phyloP scores from a whole-genome alignment of 2,329 filamentous ascomycete species.

The Emydomyces testavorans region DNA sequence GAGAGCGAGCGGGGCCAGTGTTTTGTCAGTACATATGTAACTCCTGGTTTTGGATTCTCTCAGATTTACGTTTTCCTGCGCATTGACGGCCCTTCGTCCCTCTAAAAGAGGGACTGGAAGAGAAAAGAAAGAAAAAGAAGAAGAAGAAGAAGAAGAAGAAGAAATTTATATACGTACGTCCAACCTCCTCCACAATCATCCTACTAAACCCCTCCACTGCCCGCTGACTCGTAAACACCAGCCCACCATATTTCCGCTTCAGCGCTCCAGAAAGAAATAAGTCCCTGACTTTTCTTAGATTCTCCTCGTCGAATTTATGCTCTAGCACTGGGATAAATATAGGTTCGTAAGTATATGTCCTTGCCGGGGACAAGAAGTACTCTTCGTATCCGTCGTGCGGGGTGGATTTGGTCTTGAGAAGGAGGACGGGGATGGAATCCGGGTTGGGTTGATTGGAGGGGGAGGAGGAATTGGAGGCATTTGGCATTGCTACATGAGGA shows the following conservation, averaged over 20 bases:
- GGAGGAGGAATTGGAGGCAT: background rate
- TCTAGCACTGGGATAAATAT: conserved; percentile 39
- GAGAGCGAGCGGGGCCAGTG: too few relatives aligned
- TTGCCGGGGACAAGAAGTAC: conserved; percentile 27
- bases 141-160: background rate
- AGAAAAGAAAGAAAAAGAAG: background rate
- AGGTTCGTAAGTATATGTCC: conserved; percentile 23
- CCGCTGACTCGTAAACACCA: conserved; percentile 41
- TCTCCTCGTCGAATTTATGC: conserved; percentile 31
- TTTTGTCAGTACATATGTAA: too few relatives aligned
- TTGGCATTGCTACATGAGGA: conserved; percentile 2
- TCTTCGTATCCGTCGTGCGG: conserved; percentile 38
- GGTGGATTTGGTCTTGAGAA: conserved; percentile 39
- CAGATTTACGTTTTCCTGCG: background rate
- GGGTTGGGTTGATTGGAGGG: background rate
- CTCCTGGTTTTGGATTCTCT: too few relatives aligned
- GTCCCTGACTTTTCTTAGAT: conserved; percentile 27
- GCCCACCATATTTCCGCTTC: conserved; percentile 31
- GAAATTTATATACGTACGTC: conserved; percentile 18
- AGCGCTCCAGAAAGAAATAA: conserved; percentile 29
- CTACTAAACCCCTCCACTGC: conserved; percentile 38
- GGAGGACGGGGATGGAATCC: conserved; percentile 29
- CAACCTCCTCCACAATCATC: conserved; percentile 25
- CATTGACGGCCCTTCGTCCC: background rate
- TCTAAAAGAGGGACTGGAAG: background rate